A percentile compares a stretch with the other conserved stretches of the same genome.
phyloP scores from a whole-genome alignment of 805 yeast genomes.

The Kockiozyma suomiensis region DNA sequence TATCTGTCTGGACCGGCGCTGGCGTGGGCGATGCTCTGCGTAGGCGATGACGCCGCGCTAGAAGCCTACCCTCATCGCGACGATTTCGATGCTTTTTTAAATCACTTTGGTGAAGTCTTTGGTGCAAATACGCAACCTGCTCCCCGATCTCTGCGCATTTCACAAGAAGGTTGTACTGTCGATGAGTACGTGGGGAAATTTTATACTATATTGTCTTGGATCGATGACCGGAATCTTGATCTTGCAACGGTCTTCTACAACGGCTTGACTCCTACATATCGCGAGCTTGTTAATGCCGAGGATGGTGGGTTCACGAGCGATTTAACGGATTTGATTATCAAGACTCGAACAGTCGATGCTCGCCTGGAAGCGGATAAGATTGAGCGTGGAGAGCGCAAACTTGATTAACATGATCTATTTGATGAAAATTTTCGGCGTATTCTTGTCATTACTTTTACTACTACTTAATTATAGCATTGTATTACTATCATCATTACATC shows the following conservation, averaged over 20 bases:
- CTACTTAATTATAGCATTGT: too few species aligned
- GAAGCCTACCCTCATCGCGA: not conserved
- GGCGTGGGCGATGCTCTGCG: slow-evolving; percentile 2
- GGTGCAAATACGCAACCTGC: slow-evolving; percentile 9
- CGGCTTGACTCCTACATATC: not conserved
- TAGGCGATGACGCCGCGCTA: not conserved
- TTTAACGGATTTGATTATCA: not conserved
- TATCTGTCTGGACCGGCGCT: slow-evolving; percentile 7
- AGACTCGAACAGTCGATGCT: not conserved
- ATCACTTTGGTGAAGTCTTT: slow-evolving; percentile 1
- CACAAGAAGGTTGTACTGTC: not conserved
- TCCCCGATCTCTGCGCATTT: not conserved
- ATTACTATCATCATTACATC: too few species aligned
- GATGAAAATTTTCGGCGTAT: too few species aligned
- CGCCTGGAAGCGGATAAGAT: slow-evolving; percentile 2
- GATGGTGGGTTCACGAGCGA: not conserved
- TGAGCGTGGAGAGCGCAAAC: slow-evolving; percentile 5
- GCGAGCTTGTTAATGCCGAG: not conserved
- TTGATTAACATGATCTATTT: not conserved
- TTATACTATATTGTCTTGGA: slow-evolving; percentile 3
- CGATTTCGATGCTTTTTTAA: slow-evolving; percentile 7
- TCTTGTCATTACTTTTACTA: too few species aligned
- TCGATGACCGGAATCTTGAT: slow-evolving; percentile 5
- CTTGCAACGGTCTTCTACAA: slow-evolving; percentile 6
- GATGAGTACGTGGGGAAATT: slow-evolving; percentile 7